Base-by-base conservation (phyloP, 805 yeast genomes). In the Soucietia sequanensis region DNA sequence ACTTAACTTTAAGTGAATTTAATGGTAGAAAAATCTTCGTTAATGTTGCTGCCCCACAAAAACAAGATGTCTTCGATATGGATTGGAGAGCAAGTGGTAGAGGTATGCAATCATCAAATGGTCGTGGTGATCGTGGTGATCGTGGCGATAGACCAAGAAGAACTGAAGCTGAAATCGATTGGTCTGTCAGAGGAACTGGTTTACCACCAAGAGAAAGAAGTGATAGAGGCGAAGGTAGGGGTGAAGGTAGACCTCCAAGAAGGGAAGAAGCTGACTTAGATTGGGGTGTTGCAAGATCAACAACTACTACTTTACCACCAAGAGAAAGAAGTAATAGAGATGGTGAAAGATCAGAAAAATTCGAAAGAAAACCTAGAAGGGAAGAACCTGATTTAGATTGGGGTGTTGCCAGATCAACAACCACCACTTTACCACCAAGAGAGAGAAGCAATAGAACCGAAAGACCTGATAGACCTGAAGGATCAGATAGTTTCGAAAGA, bases 11-110 rank as follows among this genome's bases (percentile, higher is more conserved):
- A 43, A 44, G 68, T 33, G 68, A 66, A 24, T 60, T 75, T 45
- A 64, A 65, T 37, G 78, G 76, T 23, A 66, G 80, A 58, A 67
- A 65, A 52, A 65, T 73, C 41, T 76, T 62, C 41, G 76, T 77
- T 36, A 71, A 70, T 43, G 82, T 77, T 31, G 81, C 82, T 28
- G 80, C 81, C 25, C 81, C 81, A 11, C 72, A 65, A 40, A 74
- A 64, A 42, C 65, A 58, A 31, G 70, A 64, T 33, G 63, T 66
- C 28, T 62, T 64, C 37, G 72, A 68, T 34, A 56, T 64, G 44
- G 78, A 75, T 56, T 67, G 75, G 75, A 52, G 68, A 47, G 44
- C 54, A n/a, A 42, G 54, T 22, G n/a, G n/a, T n/a, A 56, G 62
- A 50, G 23, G 24, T 21, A n/a, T n/a, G n/a, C n/a, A n/a, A n/a